Base-by-base conservation (phyloP, 345 rosid genomes). In the Isatis tinctoria region DNA sequence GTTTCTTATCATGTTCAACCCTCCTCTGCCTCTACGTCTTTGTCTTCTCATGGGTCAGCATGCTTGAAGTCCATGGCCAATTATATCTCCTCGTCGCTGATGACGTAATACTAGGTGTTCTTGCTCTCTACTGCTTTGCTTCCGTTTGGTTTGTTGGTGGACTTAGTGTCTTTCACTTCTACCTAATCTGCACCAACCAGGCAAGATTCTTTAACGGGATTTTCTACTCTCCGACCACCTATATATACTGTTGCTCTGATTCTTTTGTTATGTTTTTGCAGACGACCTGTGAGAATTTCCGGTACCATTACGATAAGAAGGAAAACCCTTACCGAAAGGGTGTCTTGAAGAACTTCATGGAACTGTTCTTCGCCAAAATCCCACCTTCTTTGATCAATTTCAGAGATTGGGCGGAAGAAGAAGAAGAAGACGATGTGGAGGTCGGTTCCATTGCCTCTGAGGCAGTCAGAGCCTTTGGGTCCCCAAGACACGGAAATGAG, bases 71-170 rank as follows among this genome's bases (percentile, higher is more conserved):
- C 47, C 75, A 70, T 10, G 88, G 90, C 24, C 32, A 18, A 16
- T 58, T 77, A 60, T 54, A 80, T 24, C 30, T 59, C 33, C 67
- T 56, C 18, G 70, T 91, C 79, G 69, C 87, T 17, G 60, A 36
- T 2, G 95, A 89, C 60, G 3, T 85, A 6, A 37, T 83, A 20
- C 81, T 87, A 6, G 82, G 83, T 22, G 60, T 40, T 45, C 87
- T 88, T 43, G 81, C 72, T 56, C 65, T 79, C 3, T 86, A 88
- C 49, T 86, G 90, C 83, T 86, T 86, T 74, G 74, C 86, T 22
- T 84, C 88, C 3, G 77, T 89, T 49, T 89, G 92, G 92, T 91
- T 91, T 54, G 91, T 89, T 8, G 97, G 95, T 33, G 95, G 97
- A 20, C 91, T 89, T 17, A 86, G 82, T 8, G 82, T 86, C 49